Evolutionary conservation across 768 basidiomycete genomes (phyloP).

Genomic region (Termitomyces sp.): DNA sequence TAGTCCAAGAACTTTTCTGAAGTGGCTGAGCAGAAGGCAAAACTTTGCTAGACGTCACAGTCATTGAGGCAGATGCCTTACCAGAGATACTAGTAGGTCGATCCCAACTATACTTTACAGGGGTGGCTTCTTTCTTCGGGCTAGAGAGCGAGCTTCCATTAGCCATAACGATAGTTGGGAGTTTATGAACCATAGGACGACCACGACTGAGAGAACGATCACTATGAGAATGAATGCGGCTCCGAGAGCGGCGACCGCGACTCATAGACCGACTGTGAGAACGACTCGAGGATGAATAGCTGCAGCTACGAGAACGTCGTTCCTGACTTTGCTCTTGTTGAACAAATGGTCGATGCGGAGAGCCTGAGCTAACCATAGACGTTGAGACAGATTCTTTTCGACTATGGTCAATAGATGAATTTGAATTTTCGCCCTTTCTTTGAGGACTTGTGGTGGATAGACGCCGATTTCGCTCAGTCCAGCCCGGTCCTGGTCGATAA

Average conservation of each 20-base stretch:
- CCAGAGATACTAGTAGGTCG: constrained; percentile 8
- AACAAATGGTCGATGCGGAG: constrained; percentile 19
- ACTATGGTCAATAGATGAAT: constrained; percentile 21
- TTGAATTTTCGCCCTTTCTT: constrained; percentile 13
- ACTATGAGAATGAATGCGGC: constrained; percentile 14
- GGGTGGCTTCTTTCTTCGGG: constrained; percentile 3
- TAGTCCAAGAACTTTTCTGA: constrained; percentile 31
- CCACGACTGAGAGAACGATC: constrained; percentile 13
- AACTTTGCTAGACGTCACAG: constrained; percentile 1
- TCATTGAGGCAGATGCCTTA: background rate
- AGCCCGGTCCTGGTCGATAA: constrained; percentile 40
- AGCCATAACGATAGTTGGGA: background rate
- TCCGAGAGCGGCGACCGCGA: constrained; percentile 10
- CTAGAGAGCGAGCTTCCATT: constrained; percentile 1
- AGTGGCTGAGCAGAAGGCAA: constrained; percentile 21
- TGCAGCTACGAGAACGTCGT: constrained; percentile 17
- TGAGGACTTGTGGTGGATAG: constrained; percentile 4
- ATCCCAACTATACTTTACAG: constrained; percentile 13
- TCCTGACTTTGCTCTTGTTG: constrained; percentile 13
- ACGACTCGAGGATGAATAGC: constrained; percentile 13
- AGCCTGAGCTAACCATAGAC: constrained; percentile 23
- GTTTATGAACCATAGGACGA: constrained; percentile 6
- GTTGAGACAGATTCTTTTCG: constrained; percentile 22
- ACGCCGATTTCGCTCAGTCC: constrained; percentile 3
- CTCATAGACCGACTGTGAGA: constrained; percentile 14